Conservation (phyloP, 305 asterid genomes). For the Solanum aculeatissimum region DNA sequence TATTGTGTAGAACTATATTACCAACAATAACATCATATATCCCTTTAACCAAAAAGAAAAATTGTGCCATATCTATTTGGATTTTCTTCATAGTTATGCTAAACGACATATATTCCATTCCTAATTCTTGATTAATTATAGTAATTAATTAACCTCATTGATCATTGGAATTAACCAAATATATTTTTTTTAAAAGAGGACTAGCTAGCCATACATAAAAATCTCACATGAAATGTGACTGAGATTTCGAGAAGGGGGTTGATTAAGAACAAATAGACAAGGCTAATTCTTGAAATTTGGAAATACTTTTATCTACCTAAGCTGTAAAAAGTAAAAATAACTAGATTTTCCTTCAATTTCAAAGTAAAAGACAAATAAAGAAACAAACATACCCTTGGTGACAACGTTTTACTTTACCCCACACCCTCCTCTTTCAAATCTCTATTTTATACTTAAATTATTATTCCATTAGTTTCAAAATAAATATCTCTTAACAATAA, state of each 20-base stretch:
- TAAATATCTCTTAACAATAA: too few relatives aligned
- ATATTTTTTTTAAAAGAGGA: neutral
- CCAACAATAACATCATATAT: neutral
- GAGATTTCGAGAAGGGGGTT: neutral
- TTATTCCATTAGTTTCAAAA: too few relatives aligned
- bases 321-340: neutral
- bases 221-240: slow-evolving; percentile 11
- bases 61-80: neutral
- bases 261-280: neutral
- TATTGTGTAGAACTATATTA: neutral
- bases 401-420: slow-evolving; percentile 60
- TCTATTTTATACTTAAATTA: neutral
- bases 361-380: slow-evolving; percentile 36
- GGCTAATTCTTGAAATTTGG: slow-evolving; percentile 9
- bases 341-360: neutral
- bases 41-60: slow-evolving; percentile 1
- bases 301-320: neutral
- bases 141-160: neutral
- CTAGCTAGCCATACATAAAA: neutral
- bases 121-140: slow-evolving; percentile 13
- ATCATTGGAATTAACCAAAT: slow-evolving; percentile 1
- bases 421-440: slow-evolving; percentile 9
- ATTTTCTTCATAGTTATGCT: slow-evolving; percentile 7
- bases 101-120: slow-evolving; percentile 34
- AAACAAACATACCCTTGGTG: slow-evolving; percentile 52